Base-by-base conservation (phyloP, 2,329 filamentous ascomycete species). In the Arthrobotrys pseudoclavata region DNA sequence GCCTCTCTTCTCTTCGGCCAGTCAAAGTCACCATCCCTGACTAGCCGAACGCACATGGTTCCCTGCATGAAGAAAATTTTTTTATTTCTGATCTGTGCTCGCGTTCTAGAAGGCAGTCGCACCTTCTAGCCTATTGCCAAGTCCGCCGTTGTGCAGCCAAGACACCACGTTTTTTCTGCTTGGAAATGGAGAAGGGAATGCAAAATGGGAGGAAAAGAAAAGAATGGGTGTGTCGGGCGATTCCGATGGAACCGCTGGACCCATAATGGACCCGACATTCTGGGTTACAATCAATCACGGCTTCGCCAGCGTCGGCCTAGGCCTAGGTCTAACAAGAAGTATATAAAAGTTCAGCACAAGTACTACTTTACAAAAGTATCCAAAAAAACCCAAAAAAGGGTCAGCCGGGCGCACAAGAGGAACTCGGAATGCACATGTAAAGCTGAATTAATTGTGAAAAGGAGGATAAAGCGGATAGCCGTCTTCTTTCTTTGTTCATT, bases 11-110 rank as follows among this genome's bases (percentile, higher is more conserved):
- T 57, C 52, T 45, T 64, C 55, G 40, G 53, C 34, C 66, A 50
- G 61, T 22, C 52, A 53, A 15, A 57, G 60, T 10, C 50, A 37
- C 20, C 57, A 61, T 47, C 60, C 40, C 60, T 63, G 60, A 34
- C 60, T 48, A 47, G 60, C 40, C 60, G 37, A 63, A 5, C 31
- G 31, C 15, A n/a, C 29, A 34, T 48, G 40, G 10, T 48, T 47
- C 37, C 60, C 60, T 70, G 67, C 55, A 61, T 70, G 67, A 42
- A 42, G 89, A 42, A 48, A 89, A 87, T n/a, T 13, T 90, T 90
- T 83, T 60, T 60, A 60, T 60, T 60, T 42, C 10, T 60, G 34
- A 40, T 60, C 55, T 42, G 55, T 60, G 34, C 67, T 45, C 26
- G 22, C 13, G 71, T 76, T 76, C 71, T 76, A 76, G 71, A 76